These are phyloP conservation scores for Suillus alpinus DNA, from an alignment of 768 basidiomycete genomes.

Conservation along the genomic window DNA sequence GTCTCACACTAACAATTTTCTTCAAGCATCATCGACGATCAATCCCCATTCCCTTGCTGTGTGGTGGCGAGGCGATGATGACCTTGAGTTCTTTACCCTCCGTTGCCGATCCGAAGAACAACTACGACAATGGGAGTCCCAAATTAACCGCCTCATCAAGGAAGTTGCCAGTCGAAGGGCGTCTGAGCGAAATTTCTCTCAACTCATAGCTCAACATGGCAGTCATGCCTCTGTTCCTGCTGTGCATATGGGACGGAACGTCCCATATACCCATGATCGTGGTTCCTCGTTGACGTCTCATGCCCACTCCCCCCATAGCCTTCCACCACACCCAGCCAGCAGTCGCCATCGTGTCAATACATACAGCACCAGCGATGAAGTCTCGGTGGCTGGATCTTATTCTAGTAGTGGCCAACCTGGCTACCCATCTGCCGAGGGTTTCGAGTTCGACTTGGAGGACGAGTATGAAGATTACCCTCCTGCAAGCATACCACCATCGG, in stretches of 20 bases:
- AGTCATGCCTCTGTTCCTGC: slow-evolving; percentile 41
- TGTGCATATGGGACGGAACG: slow-evolving; percentile 34
- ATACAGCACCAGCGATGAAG: slow-evolving; percentile 36
- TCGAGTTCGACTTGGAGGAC: slow-evolving; percentile 71
- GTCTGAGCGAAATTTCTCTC: slow-evolving; percentile 60
- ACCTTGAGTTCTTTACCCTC: slow-evolving; percentile 90
- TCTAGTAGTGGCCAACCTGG: slow-evolving; percentile 18
- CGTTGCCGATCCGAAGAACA: slow-evolving; percentile 92
- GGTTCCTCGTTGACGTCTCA: slow-evolving; percentile 35
- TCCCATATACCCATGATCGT: slow-evolving; percentile 35
- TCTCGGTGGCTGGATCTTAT: slow-evolving; percentile 30
- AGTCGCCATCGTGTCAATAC: slow-evolving; percentile 35
- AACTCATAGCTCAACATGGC: slow-evolving; percentile 39
- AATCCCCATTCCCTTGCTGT: slow-evolving; percentile 80
- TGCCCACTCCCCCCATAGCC: slow-evolving; percentile 28
- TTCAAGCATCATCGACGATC: slow-evolving; percentile 44
- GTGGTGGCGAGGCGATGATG: slow-evolving; percentile 94
- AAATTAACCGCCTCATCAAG: slow-evolving; percentile 84
- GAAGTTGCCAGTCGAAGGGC: slow-evolving; percentile 69
- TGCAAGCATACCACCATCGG: slow-evolving; percentile 46
- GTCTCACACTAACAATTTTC: slow-evolving; percentile 1
- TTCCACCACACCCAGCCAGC: slow-evolving; percentile 31
- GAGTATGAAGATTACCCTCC: slow-evolving; percentile 76
- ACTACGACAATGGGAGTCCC: slow-evolving; percentile 87
- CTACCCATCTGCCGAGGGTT: slow-evolving; percentile 63